Conservation (phyloP, 495 filamentous ascomycete species). For the Penicillium cosmopolitanum region DNA sequence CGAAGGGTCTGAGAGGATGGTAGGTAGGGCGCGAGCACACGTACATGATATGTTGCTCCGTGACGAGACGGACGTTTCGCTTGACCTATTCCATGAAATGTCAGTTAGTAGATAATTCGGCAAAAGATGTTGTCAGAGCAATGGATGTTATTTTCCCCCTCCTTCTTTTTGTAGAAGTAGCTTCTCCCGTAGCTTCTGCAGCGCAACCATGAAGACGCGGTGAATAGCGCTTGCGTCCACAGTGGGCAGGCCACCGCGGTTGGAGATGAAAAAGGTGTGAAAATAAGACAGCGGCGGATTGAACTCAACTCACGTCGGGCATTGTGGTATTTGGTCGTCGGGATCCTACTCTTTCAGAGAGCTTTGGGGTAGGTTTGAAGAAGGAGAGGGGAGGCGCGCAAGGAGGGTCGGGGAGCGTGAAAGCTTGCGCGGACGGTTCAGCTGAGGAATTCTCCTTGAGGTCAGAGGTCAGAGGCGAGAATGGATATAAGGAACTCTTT, state of each 20-base stretch:
- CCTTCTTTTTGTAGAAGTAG: not conserved
- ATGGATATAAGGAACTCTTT: not conserved
- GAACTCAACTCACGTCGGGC: conserved; percentile 48
- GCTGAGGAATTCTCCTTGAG: not conserved
- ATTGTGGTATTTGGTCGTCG: conserved; percentile 23
- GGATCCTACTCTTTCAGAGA: not conserved
- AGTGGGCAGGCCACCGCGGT: conserved; percentile 4
- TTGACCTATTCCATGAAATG: conserved; percentile 62
- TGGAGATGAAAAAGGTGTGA: not conserved
- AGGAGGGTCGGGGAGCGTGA: conserved; percentile 11
- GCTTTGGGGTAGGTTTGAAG: not conserved
- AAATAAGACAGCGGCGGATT: conserved; percentile 1
- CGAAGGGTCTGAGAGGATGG: conserved; percentile 8
- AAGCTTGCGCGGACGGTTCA: conserved; percentile 11
- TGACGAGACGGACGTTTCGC: conserved; percentile 88
- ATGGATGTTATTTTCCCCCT: not conserved
- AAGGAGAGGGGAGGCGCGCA: conserved; percentile 8
- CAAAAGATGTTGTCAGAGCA: not conserved
- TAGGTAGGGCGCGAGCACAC: conserved; percentile 35
- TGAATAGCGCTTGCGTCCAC: not conserved
- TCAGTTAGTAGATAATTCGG: not conserved
- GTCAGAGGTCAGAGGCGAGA: not conserved
- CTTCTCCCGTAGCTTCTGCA: not conserved
- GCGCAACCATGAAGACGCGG: not conserved
- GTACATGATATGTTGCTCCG: conserved; percentile 86